Conservation (phyloP, 192 early-diverging fungal genomes). For the Podila epicladia region DNA sequence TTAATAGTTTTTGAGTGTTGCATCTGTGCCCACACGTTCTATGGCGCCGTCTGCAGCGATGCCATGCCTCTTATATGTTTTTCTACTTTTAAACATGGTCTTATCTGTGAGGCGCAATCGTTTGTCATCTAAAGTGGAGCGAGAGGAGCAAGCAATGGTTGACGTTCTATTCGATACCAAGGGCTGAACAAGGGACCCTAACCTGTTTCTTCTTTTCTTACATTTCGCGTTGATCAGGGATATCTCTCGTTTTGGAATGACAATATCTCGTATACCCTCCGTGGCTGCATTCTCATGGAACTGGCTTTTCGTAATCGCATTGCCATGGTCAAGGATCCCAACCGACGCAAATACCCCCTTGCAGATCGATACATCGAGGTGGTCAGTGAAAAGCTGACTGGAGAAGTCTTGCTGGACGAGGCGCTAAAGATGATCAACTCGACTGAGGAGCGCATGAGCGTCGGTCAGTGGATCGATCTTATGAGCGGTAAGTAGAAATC, state of each 20-base stretch:
- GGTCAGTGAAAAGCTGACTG: conserved; percentile 82
- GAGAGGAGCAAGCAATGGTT: background rate
- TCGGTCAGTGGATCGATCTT: conserved; percentile 96
- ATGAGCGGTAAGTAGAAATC: conserved; percentile 82
- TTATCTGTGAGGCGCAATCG: no score
- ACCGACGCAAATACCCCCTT: conserved; percentile 76
- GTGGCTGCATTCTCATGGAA: conserved; percentile 97
- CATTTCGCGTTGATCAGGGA: conserved; percentile 65
- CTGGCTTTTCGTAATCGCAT: conserved; percentile 94
- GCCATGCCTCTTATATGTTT: background rate
- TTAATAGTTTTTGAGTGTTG: no score
- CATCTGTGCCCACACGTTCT: background rate
- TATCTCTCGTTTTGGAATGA: conserved; percentile 99
- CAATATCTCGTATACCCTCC: conserved; percentile 96
- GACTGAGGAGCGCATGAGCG: conserved; percentile 79
- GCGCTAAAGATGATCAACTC: conserved; percentile 89
- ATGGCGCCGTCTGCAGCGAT: background rate
- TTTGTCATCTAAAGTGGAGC: no score
- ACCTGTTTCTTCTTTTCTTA: background rate
- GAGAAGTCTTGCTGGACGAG: conserved; percentile 98
- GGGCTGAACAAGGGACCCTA: background rate
- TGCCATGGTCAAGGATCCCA: conserved; percentile 86
- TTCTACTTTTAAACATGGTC: background rate
- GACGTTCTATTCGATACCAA: conserved; percentile 2
- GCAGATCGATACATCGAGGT: conserved; percentile 89